Conservation (phyloP, 805 yeast genomes). For the Barnettozyma pratensis region DNA sequence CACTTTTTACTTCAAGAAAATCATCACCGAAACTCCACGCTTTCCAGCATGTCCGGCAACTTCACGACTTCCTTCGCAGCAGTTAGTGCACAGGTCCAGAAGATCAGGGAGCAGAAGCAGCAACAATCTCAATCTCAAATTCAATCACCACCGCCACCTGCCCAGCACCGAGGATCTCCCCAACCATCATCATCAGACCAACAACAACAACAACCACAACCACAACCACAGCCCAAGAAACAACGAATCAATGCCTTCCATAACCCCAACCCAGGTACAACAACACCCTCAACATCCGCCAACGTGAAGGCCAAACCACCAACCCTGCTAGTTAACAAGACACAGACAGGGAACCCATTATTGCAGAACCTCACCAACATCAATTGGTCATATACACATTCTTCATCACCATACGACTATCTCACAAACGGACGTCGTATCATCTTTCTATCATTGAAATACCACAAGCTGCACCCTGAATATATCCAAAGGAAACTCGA, state of each 20-base stretch:
- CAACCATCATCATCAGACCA: background rate
- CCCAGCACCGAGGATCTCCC: background rate
- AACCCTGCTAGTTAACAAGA: conserved; percentile 51
- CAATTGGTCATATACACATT: conserved; percentile 46
- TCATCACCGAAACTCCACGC: too few species aligned
- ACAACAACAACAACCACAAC: background rate
- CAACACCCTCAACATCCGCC: conserved; percentile 12
- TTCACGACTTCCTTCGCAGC: conserved; percentile 5
- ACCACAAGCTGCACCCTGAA: conserved; percentile 73
- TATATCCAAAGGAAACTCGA: conserved; percentile 38
- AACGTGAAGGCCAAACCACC: conserved; percentile 16
- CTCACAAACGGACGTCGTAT: conserved; percentile 52
- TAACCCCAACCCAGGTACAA: conserved; percentile 10
- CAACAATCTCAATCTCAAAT: conserved; percentile 7
- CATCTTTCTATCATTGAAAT: conserved; percentile 60
- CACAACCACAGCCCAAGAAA: conserved; percentile 6
- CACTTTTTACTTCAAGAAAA: too few species aligned
- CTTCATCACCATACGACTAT: conserved; percentile 54
- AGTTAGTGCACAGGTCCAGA: conserved; percentile 5
- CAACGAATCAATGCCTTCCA: conserved; percentile 21
- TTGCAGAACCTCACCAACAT: conserved; percentile 48
- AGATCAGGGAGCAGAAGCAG: conserved; percentile 11
- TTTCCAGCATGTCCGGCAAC: background rate
- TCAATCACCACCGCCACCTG: background rate
- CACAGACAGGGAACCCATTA: conserved; percentile 72